phyloP scores from a whole-genome alignment of 2,329 filamentous ascomycete species.

The Aureobasidium sp. region DNA sequence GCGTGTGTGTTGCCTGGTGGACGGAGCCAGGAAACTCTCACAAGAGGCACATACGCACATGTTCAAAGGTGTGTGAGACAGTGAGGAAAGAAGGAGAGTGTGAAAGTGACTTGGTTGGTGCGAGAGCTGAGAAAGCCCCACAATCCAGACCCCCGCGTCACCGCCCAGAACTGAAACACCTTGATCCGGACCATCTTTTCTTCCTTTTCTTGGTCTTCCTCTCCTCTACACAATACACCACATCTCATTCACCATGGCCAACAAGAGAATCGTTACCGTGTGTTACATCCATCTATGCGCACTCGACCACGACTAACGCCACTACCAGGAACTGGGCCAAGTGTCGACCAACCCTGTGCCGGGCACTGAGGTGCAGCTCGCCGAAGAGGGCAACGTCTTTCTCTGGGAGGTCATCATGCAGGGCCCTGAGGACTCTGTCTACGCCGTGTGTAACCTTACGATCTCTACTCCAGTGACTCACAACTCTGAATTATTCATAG shows the following conservation, averaged over 20 bases:
- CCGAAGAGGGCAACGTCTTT: conserved; percentile 58
- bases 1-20: conserved; percentile 7
- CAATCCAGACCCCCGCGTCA: conserved; percentile 1
- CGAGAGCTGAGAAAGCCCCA: background rate
- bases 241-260: conserved; percentile 21
- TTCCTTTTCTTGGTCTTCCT: background rate
- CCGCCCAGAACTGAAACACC: background rate
- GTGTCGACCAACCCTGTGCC: conserved; percentile 48
- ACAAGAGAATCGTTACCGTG: conserved; percentile 44
- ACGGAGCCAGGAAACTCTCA: background rate
- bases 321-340: conserved; percentile 54
- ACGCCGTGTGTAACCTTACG: conserved; percentile 47
- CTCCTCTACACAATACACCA: background rate
- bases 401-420: conserved; percentile 63
- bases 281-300: conserved; percentile 8
- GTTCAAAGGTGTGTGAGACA: background rate
- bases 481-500: conserved; percentile 29
- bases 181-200: background rate
- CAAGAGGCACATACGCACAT: background rate
- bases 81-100: background rate
- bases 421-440: conserved; percentile 58
- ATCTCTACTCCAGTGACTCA: background rate
- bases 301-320: background rate
- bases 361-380: conserved; percentile 51
- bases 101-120: background rate